Base-by-base conservation (phyloP, 2,329 filamentous ascomycete genomes). In the Aureobasidium namibiae region DNA sequence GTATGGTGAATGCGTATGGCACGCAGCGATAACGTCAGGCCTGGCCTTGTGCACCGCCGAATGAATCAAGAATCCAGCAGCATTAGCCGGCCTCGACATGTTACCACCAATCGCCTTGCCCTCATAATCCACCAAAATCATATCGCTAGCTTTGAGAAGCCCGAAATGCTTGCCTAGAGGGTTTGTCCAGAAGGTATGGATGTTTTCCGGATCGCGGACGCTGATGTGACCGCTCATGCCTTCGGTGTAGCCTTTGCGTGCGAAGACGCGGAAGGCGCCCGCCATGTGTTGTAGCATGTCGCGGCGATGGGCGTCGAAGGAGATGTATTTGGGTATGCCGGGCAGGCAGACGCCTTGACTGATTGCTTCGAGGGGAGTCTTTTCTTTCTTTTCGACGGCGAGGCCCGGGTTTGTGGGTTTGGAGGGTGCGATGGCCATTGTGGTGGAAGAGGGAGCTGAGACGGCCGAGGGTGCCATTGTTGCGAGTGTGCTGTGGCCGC, bases 1-100 rank as follows among this genome's bases (percentile, higher is more conserved):
- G 14, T 80, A 78, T 39, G 77, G 77, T n/a, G 80, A 82, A 69
- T 90, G 87, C 3, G 83, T 82, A 67, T 90, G 87, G 70, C 84
- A 88, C 31, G 86, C 81, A 18, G 87, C 85, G 65, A 84, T 77
- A 36, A 86, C 82, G 67, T 88, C 80, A 4, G 81, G 80, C 33
- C 86, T 75, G 4, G 83, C 83, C 72, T 84, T 85, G 73, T 89
- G 86, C 11, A 90, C 75, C 24, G 84, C 85, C 7, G 79, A 80
- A 72, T 90, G 87, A 64, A 90, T 90, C 62, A 84, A 73, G 67
- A 86, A 89, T 6, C 86, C 87, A 0, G 86, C 84, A 3, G 82
- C 80, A 69, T 90, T 90, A 48, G 80, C 80, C 1, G 86, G 81
- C 33, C 80, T 75, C 14, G 71, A 78, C 60, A 74, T 77, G 66